Base-by-base conservation (phyloP, 371 early-diverging fungal genomes). In the Umbelopsis sp. region DNA sequence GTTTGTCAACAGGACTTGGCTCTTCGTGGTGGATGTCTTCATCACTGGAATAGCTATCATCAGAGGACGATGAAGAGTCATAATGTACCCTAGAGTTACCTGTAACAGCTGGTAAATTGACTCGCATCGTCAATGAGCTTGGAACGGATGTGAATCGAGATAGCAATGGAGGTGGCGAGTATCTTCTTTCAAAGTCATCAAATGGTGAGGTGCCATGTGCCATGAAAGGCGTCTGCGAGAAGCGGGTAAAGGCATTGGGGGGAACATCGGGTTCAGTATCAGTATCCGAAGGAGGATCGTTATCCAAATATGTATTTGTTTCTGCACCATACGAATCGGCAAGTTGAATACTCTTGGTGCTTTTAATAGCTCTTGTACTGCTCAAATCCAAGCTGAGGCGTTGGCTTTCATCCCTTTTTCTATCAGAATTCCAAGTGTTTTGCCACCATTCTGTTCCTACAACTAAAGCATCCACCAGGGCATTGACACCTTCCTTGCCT, bases 401-500 rank as follows among this genome's bases (percentile, higher is more conserved):
- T 10, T 46, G 53, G 10, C 25, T 24, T 37, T 24, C 35, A 11
- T 16, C 41, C 25, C 20, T 37, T 18, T 5, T 48, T 48, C 44
- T n/a, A 16, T 35, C 51, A 14, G 50, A 51, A 20, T 53, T 66
- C 16, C 65, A 63, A 5, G 41, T 38, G n/a, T 71, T 65, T 41
- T 69, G 46, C 24, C 41, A 65, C 66, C 63, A 25, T 20, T 24
- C 38, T 5, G 65, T 44, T 14, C 24, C 67, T 16, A 46, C 68
- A 2, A 46, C 12, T 32, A 24, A 12, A 18, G 37, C 46, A n/a
- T 25, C 65, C 45, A 38, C 41, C 18, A 5, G 69, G 37, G 16
- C 63, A 57, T 14, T 65, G 57, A 18, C 50, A n/a, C 24, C 44
- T 64, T 44, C 57, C 25, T 69, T 64, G 6, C 72, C 74, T n/a